Evolutionary conservation across 2,329 filamentous ascomycete species (phyloP), one percentile per base, ranked within the genome.

Genomic region (Sclerotinia trifoliorum): DNA sequence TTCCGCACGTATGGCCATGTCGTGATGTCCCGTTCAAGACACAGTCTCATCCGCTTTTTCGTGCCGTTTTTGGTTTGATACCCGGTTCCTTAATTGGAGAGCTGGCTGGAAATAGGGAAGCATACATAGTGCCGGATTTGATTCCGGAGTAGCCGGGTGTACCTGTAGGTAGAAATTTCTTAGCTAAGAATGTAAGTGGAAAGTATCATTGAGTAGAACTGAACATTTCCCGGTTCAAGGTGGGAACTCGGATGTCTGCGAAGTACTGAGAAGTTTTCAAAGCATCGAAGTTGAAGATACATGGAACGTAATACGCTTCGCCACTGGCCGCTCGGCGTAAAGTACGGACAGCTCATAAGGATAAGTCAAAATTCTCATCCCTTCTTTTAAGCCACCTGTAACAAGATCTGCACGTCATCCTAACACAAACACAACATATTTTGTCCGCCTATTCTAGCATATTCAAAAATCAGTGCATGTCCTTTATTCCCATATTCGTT

Each of bases 401-500:
- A 56, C 63, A n/a, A 24, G 46, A 57, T 48, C 52, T 66, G 63
- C 63, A 66, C 42, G 52, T 58, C 63, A 66, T 66, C 52, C 52
- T 29, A 39, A 48, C 52, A 49, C 52, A 49, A 61, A n/a, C 57
- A 61, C 57, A 61, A 49, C 57, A 58, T 56, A 49, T 49, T 11
- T 35, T 11, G 52, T 58, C n/a, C 39, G 4, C 26, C 44, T 39
- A 24, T 49, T 58, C 63, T 42, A 48, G 42, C n/a, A 63, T n/a
- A 15, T 15, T 49, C 13, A 57, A 17, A 32, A n/a, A 58, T 56
- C 26, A 29, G 39, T n/a, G n/a, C 6, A n/a, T 44, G 29, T 58
- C 63, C 52, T 29, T 66, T 66, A 66, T 49, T 66, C 35, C 52
- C 52, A 58, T 66, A 66, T 49, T 66, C 63, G 63, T 66, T 66